Evolutionary conservation across 805 yeast species (phyloP), one percentile per base, ranked within the genome.

Genomic region (Candida schatavii): DNA sequence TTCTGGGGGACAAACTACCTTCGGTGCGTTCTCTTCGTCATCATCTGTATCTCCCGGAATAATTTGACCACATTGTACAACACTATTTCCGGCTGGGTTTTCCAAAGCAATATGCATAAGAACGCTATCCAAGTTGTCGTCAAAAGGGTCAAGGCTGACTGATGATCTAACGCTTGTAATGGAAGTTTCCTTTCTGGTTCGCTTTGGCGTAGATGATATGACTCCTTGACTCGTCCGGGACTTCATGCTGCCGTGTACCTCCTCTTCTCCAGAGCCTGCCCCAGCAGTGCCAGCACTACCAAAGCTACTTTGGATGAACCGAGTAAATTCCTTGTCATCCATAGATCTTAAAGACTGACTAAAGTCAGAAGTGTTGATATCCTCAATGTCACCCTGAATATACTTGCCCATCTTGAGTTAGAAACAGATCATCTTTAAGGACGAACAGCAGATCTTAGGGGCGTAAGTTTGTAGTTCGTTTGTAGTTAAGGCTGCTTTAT

Each of bases 91-190:
- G 18, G 9, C 18, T 13, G 11, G 11, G 18, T 31, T 31, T 18
- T 31, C 35, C 5, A 5, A 17, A 17, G 35, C 32, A 11, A 46
- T 29, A n/a, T 47, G 41, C 22, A 43, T 33, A 17, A 55, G 35
- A 15, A 47, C 45, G 1, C 44, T 46, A 43, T 54, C 57, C 17
- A 56, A 44, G 5, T 50, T 49, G 42, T 56, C 61, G 44, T 56
- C 50, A 45, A 56, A 54, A 2, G 61, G 61, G 34, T 56, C 61
- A 7, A 51, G 44, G 26, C 55, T 52, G 13, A 36, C 19, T 3
- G 48, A 38, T 5, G 32, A 27, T 25, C 39, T 7, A 5, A 36
- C 25, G n/a, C 39, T 36, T 10, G n/a, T 18, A 5, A 23, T 20
- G 11, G 29, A 28, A 21, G 18, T 15, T 19, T 14, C 22, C 37